Evolutionary conservation across 768 basidiomycete genomes (phyloP), one percentile per base, ranked within the genome.

Genomic region (Termitomyces sp.): DNA sequence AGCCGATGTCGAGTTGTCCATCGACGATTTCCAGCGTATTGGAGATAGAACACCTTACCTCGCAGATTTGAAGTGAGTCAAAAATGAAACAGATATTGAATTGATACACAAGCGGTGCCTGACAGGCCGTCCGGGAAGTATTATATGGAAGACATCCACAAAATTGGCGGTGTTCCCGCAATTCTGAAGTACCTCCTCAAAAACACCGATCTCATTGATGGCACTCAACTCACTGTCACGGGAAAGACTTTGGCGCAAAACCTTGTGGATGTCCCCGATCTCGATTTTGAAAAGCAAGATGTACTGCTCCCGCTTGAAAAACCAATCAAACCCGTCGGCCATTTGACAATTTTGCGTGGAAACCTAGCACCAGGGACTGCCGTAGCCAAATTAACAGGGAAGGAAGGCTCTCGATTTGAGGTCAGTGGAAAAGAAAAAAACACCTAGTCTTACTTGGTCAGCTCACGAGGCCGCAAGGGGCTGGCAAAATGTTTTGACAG

Each of bases 351-450:
- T 63, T 70, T 98, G 58, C 80, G 85, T 50, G 94, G 94, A n/a
- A 94, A 90, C 69, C 74, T 98, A 42, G 86, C 90, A 3, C 94
- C 94, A 0, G 89, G 80, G 47, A 85, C 86, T 1, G 87, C 92
- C 28, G 93, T 98, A 19, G 91, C 93, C 15, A 98, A 98, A 71
- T 74, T 97, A 58, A 96, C 94, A 6, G 93, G 94, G 14, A 94
- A 95, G 70, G 94, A 97, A 71, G 94, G 94, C 5, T 69, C 83
- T 50, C 77, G 72, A 21, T 97, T 97, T 60, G 88, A 91, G 77
- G 89, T 88, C 72, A 56, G 48, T 41, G 35, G 1, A 21, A 26
- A 34, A 34, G 14, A 35, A 37, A 17, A 47, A 22, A 38, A 19
- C 5, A 11, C 5, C n/a, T 37, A 15, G 34, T 21, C 12, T 32